A percentile compares a stretch with the other conserved stretches of the same genome.
Evolutionary conservation across 805 yeast species (phyloP).

Genomic region (Yarrowia sp.): DNA sequence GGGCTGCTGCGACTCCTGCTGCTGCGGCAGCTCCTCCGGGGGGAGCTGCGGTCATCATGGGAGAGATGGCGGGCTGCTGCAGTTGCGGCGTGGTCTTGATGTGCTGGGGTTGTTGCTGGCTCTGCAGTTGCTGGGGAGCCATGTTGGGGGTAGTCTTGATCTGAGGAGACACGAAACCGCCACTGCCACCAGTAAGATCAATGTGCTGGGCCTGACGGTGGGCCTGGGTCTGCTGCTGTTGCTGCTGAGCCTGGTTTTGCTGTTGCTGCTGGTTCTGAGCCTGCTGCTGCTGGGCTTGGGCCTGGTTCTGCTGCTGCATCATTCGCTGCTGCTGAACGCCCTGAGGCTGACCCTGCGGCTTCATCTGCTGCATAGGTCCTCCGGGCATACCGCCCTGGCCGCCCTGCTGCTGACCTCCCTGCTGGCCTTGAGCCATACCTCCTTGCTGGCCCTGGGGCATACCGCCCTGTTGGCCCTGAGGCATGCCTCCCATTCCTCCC

Average conservation of each 20-base stretch:
- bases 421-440: background rate
- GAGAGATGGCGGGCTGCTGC: background rate
- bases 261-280: background rate
- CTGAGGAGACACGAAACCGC: background rate
- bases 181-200: constrained; percentile 7
- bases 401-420: background rate
- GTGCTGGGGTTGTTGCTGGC: background rate
- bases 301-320: background rate
- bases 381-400: background rate
- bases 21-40: background rate
- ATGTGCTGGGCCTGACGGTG: constrained; percentile 6
- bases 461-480: background rate
- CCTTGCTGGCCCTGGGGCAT: background rate
- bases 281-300: background rate
- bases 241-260: background rate
- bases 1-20: background rate
- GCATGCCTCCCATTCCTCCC: background rate
- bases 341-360: background rate
- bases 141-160: constrained; percentile 11
- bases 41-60: background rate
- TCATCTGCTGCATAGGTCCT: background rate
- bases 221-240: background rate
- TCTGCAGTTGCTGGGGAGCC: background rate
- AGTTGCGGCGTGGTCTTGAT: constrained; percentile 16
- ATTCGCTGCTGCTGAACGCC: background rate